phyloP scores from a whole-genome alignment of 352 stramenopile species.

The Phytophthora pisi region DNA sequence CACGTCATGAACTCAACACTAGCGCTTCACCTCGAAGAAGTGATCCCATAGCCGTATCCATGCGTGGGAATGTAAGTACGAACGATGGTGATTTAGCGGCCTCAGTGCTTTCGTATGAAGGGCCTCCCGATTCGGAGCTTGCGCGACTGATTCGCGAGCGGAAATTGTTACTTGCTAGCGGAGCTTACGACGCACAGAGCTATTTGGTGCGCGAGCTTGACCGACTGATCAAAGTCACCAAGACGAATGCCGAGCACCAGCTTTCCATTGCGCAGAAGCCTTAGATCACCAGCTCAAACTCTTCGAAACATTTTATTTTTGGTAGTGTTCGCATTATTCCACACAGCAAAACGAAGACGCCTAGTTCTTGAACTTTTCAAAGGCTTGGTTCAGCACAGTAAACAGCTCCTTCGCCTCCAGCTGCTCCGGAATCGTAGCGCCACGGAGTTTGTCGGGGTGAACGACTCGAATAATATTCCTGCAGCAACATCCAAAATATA shows the following conservation, averaged over 20 bases:
- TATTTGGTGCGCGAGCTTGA: constrained; percentile 74
- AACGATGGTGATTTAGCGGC: constrained; percentile 1
- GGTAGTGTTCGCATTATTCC: background rate
- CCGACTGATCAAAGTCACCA: constrained; percentile 49
- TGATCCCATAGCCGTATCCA: background rate
- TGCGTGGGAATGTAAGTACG: background rate
- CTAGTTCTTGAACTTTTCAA: constrained; percentile 82
- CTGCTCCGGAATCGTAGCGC: constrained; percentile 76
- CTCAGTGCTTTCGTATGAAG: constrained; percentile 3
- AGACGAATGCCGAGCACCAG: constrained; percentile 29
- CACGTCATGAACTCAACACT: constrained; percentile 1
- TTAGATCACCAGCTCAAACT: too few relatives aligned
- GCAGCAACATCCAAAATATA: background rate
- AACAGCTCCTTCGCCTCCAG: constrained; percentile 88
- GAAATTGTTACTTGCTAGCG: constrained; percentile 62
- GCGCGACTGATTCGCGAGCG: constrained; percentile 57
- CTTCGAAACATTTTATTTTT: constrained; percentile 18
- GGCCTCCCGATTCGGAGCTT: constrained; percentile 35
- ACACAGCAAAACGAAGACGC: constrained; percentile 16
- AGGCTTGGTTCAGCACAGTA: constrained; percentile 88
- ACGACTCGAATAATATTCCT: constrained; percentile 89
- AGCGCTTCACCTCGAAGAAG: constrained; percentile 4
- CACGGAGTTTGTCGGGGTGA: constrained; percentile 86
- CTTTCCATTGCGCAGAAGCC: constrained; percentile 7
- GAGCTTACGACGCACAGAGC: constrained; percentile 64